Evolutionary conservation across 371 early-diverging fungal species (phyloP), one percentile per base, ranked within the genome.

Genomic region (Mucor racemosus): DNA sequence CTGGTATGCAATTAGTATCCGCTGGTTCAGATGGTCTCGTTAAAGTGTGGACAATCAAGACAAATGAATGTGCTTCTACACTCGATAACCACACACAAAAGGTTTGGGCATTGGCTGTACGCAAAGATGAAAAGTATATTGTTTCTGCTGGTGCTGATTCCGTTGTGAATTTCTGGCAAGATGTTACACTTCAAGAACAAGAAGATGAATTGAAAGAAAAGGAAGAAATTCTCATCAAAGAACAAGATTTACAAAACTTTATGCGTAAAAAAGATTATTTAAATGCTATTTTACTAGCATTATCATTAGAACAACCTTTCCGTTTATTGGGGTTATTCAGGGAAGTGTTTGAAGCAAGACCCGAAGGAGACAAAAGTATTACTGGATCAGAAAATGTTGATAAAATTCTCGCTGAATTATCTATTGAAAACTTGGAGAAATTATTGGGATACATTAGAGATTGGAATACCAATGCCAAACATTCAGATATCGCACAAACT

Each of bases 11-110:
- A 72, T 74, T 99, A 34, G 75, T 95, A 13, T 93, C 94, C 11
- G 81, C 88, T 57, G 97, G 95, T 5, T 93, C 96, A 0, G 98
- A 99, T 69, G 97, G 97, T 10, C 83, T 99, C 35, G 83, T 96
- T 48, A 98, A 98, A 78, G 80, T 99, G 35, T 99, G 98, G 98
- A 95, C 88, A 38, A 93, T 97, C 77, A 93, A 94, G 62, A 90
- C 84, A 31, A 90, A 88, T 60, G 95, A 94, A 73, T 98, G 98
- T 77, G 92, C 90, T 4, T 76, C 83, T 5, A 97, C 98, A 3
- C 77, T 97, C 31, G 98, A 99, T 75, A 90, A 91, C 60, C 98
- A 97, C 64, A 93, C 94, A 7, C 97, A 97, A 71, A 95, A 95
- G 79, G 89, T 97, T 5, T 97, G 99, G 98, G 92, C 94, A 0